Conservation (phyloP, 495 filamentous ascomycete species). For the Tuber magnatum region DNA sequence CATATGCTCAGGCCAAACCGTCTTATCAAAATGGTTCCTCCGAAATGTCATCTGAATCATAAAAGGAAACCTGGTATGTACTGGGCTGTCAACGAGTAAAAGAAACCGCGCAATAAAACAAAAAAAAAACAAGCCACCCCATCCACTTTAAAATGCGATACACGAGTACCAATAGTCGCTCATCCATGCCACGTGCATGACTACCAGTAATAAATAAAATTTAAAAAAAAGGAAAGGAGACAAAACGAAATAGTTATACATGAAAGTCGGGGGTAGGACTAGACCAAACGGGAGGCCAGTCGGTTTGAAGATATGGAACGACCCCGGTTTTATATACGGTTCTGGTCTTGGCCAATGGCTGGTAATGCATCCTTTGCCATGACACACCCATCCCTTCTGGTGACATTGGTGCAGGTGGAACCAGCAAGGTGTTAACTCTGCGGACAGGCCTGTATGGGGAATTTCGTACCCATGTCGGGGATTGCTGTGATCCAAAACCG, state of each 20-base stretch:
- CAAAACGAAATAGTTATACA: constrained; percentile 10
- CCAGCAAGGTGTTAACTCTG: constrained; percentile 76
- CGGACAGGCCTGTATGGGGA: constrained; percentile 92
- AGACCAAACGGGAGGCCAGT: constrained; percentile 39
- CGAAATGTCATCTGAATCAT: constrained; percentile 12
- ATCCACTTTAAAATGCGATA: constrained; percentile 33
- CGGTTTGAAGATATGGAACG: constrained; percentile 59
- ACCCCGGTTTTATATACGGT: constrained; percentile 73
- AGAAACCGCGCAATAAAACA: constrained; percentile 20
- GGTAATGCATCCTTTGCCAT: constrained; percentile 90
- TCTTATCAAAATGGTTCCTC: constrained; percentile 22
- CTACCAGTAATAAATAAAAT: constrained; percentile 20
- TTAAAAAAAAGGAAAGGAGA: constrained; percentile 15
- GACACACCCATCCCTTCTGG: constrained; percentile 64
- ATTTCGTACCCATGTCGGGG: constrained; percentile 48
- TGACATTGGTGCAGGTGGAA: constrained; percentile 74
- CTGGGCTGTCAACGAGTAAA: constrained; percentile 12
- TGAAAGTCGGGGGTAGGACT: constrained; percentile 21
- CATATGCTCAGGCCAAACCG: constrained; percentile 11
- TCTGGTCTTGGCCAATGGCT: constrained; percentile 68
- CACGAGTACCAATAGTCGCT: constrained; percentile 5
- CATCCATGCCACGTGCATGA: constrained; percentile 1
- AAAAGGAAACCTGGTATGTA: constrained; percentile 5
- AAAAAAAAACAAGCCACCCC: constrained; percentile 30
- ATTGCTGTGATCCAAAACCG: constrained; percentile 48